Evolutionary conservation across 2,329 filamentous ascomycete species (phyloP), one percentile per base, ranked within the genome.

Genomic region (Pyrenochaeta sp.): DNA sequence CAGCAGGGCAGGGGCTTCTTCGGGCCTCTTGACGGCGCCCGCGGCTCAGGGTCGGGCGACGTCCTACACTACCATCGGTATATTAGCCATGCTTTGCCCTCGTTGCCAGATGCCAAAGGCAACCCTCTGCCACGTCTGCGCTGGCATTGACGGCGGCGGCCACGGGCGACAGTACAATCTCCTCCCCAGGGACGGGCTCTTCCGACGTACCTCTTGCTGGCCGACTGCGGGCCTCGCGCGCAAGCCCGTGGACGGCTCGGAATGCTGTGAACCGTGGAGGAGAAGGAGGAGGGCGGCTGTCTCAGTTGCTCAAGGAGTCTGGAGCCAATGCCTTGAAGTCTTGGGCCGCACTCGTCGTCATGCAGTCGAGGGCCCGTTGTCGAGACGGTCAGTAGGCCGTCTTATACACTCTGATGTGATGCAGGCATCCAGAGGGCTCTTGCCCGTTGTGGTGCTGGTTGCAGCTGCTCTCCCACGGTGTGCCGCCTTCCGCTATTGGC

Each of bases 401-500:
- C 63, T 71, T 71, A 71, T 71, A 71, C 65, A 56, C 42, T 55
- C 46, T 47, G 26, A 14, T 35, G 41, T 35, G 53, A 55, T 46
- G 39, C 62, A 49, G 49, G 53, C 40, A 38, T 48, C 48, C 17
- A 26, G 17, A 34, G 21, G 29, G 43, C 55, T 63, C 51, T 66
- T 69, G 56, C 65, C 68, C 44, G 44, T 67, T 58, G 54, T 61
- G 61, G 60, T 50, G 47, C 32, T 30, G 45, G 48, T 59, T 69
- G 68, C 68, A 68, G 63, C 51, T 54, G 26, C 55, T 46, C n/a
- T 49, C 45, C 45, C 39, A 59, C 31, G 61, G 60, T 60, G 53
- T 54, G 49, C 60, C 61, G 63, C 64, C 65, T 46, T 56, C 60
- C 60, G 53, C 60, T 53, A 63, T 67, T 65, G 60, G 65, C 57